These are phyloP conservation scores for Dimocarpus longan DNA, from an alignment of 345 rosid species.

Conservation along the genomic window DNA sequence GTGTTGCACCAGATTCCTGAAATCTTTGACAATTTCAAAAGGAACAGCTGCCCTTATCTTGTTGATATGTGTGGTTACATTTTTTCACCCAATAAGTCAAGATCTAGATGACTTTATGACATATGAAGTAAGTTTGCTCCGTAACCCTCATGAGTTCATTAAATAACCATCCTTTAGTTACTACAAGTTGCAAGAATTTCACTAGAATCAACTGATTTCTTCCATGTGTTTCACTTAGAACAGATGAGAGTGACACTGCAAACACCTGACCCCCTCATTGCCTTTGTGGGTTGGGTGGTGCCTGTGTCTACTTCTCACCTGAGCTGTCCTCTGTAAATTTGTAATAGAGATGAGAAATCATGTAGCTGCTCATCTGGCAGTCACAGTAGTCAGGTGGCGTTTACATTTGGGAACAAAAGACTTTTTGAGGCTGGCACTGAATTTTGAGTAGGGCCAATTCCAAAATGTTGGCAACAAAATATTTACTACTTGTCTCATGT, in stretches of 20 bases:
- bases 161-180: background rate
- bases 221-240: background rate
- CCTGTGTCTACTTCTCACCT: conserved; percentile 3
- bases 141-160: background rate
- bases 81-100: background rate
- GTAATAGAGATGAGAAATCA: background rate
- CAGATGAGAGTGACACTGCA: conserved; percentile 9
- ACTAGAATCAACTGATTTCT: background rate
- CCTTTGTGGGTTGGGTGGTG: background rate
- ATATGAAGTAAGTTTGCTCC: background rate
- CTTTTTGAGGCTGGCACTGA: background rate
- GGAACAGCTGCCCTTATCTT: background rate
- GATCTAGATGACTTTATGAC: background rate
- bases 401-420: background rate
- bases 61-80: background rate
- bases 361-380: conserved; percentile 21
- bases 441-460: conserved; percentile 26
- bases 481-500: background rate
- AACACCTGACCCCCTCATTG: conserved; percentile 1
- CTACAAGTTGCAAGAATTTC: background rate
- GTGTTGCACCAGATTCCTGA: background rate
- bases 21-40: background rate
- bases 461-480: conserved; percentile 11
- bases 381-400: conserved; percentile 32
- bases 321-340: background rate